Evolutionary conservation across 148 eudicot species (phyloP), one percentile per base, ranked within the genome.

Genomic region (Arbutus unedo): DNA sequence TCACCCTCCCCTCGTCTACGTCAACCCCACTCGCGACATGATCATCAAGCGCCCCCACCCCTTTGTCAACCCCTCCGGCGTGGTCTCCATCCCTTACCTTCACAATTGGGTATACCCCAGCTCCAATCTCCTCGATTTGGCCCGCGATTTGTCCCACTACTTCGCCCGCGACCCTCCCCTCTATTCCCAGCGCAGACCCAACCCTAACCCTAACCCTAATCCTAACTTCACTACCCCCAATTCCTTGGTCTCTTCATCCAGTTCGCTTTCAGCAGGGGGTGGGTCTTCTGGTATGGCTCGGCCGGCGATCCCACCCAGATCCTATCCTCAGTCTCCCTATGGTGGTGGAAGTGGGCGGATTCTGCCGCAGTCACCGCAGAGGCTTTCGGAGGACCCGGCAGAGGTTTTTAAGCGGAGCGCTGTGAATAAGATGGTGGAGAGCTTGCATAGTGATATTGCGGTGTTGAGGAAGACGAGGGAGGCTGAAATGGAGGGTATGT

Each of bases 1-100:
- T 31, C 91, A 94, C 67, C 87, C 95, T 5, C 99, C 98, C 0
- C 64, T 91, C 0, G 99, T 93, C 4, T 96, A 83, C 80, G 93
- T 96, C 6, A 96, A 92, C 55, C 99, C 99, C 51, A 96, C 99
- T 0, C 90, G 94, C 18, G 98, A 96, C 74, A 96, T 96, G 98
- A 87, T 96, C 80, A 91, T 96, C 79, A 93, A 94, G n/a, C 89
- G 97, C 1, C 92, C 90, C 6, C 98, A 96, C 56, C 85, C 91
- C 0, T 88, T 90, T 75, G 99, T 96, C 2, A 88, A 91, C 31
- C 95, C 98, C 45, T 90, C 91, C 4, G 99, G 99, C 3, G 57
- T 87, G 56, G 99, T 96, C 57, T 78, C 90, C 0, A 83, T 90
- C 4, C 93, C 97, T 23, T 96, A 94, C 41, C 80, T 96, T 67